These are phyloP conservation scores for Theobroma grandiflorum DNA, from an alignment of 441 rosid genomes.

Conservation along the genomic window DNA sequence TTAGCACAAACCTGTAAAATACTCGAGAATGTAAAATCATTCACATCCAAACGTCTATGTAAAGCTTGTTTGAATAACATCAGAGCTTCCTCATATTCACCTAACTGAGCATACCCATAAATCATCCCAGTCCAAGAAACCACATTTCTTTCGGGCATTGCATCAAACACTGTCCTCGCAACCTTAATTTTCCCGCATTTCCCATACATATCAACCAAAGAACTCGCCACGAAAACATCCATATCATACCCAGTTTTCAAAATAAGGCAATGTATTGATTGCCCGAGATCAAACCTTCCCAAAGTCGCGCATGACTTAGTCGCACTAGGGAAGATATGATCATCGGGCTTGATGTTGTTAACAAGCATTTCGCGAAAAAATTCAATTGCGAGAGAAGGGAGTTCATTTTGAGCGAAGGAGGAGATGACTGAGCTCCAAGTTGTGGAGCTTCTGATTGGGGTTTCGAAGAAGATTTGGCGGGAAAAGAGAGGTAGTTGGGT, in stretches of 20 bases:
- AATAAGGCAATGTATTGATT: constrained; percentile 65
- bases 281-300: constrained; percentile 61
- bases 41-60: constrained; percentile 62
- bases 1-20: constrained; percentile 75
- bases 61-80: constrained; percentile 69
- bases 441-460: constrained; percentile 54
- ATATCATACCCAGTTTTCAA: constrained; percentile 63
- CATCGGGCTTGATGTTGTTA: constrained; percentile 58
- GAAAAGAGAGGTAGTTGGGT: constrained; percentile 66
- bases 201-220: constrained; percentile 82
- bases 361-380: constrained; percentile 68
- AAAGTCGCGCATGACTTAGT: constrained; percentile 75
- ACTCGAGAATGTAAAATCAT: constrained; percentile 84
- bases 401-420: constrained; percentile 81
- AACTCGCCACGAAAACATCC: constrained; percentile 84
- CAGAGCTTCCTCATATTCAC: constrained; percentile 75
- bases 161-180: constrained; percentile 75
- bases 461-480: constrained; percentile 60
- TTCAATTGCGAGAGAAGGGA: constrained; percentile 67
- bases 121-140: constrained; percentile 98
- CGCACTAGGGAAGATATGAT: constrained; percentile 79
- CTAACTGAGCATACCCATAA: constrained; percentile 75
- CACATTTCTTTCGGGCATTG: constrained; percentile 82
- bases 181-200: constrained; percentile 65
- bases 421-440: constrained; percentile 95